Percentiles rank a stretch among this genome's conserved stretches.
Evolutionary conservation across 192 early-diverging fungal genomes (phyloP).

Genomic region (Coemansia sp.): DNA sequence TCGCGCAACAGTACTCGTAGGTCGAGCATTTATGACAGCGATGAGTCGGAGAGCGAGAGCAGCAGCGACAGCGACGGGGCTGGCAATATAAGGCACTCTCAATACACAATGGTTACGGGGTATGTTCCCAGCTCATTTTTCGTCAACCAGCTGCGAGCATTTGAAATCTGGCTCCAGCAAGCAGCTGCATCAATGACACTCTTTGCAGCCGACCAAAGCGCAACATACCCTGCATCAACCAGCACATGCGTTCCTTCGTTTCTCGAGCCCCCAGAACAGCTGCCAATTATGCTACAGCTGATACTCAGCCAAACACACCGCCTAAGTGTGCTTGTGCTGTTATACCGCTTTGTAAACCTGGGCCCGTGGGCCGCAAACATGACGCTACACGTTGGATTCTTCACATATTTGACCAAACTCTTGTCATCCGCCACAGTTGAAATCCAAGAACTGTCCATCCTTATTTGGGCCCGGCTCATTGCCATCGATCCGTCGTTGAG

Average conservation of each 20-base stretch:
- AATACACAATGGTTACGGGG: background rate
- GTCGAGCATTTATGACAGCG: background rate
- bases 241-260: constrained; percentile 27
- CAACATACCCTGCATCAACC: constrained; percentile 32
- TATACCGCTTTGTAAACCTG: constrained; percentile 87
- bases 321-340: constrained; percentile 81
- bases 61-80: constrained; percentile 5
- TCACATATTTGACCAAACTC: constrained; percentile 93
- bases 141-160: constrained; percentile 93
- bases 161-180: constrained; percentile 88
- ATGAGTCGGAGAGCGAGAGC: constrained; percentile 7
- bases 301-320: constrained; percentile 91
- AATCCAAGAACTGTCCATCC: constrained; percentile 87
- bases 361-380: constrained; percentile 92
- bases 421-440: constrained; percentile 88
- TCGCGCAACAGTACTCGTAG: constrained; percentile 12
- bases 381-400: constrained; percentile 89
- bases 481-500: constrained; percentile 89
- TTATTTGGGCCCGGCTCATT: constrained; percentile 95
- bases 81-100: background rate
- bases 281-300: constrained; percentile 95
- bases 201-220: constrained; percentile 27
- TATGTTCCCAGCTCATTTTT: constrained; percentile 79
- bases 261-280: constrained; percentile 72
- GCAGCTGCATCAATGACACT: constrained; percentile 70